A percentile compares a stretch with the other conserved stretches of the same genome.
phyloP scores from a whole-genome alignment of 1,284 basidiomycete genomes.

The Pseudozyma tsukubaensis region DNA sequence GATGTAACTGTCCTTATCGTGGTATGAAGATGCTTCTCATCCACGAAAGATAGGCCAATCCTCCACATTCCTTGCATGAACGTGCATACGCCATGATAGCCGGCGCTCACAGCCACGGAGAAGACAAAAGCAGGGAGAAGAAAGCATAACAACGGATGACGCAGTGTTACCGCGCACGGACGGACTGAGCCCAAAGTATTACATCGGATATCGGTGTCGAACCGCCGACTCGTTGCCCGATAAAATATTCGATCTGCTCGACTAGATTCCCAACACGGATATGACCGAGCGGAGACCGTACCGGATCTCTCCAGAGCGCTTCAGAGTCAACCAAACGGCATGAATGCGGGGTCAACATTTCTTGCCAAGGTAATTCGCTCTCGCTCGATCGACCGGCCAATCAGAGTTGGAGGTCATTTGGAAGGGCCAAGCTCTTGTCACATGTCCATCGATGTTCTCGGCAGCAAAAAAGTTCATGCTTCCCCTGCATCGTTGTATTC shows the following conservation, averaged over 20 bases:
- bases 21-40: not conserved
- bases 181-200: no score
- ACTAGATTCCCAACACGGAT: not conserved
- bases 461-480: not conserved
- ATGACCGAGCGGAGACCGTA: not conserved
- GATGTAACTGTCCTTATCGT: not conserved
- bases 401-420: not conserved
- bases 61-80: not conserved
- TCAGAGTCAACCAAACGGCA: not conserved
- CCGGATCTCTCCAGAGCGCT: slow-evolving; percentile 4
- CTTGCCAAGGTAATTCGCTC: not conserved
- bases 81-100: no score
- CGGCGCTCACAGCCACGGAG: not conserved
- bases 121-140: no score
- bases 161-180: no score
- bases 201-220: no score
- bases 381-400: not conserved
- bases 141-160: no score
- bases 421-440: not conserved
- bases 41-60: not conserved
- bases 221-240: not conserved
- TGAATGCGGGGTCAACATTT: not conserved
- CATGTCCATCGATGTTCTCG: slow-evolving; percentile 3
- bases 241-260: not conserved
- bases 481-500: not conserved